phyloP scores from a whole-genome alignment of 1,284 basidiomycete species.

The Peniophora sp. region DNA sequence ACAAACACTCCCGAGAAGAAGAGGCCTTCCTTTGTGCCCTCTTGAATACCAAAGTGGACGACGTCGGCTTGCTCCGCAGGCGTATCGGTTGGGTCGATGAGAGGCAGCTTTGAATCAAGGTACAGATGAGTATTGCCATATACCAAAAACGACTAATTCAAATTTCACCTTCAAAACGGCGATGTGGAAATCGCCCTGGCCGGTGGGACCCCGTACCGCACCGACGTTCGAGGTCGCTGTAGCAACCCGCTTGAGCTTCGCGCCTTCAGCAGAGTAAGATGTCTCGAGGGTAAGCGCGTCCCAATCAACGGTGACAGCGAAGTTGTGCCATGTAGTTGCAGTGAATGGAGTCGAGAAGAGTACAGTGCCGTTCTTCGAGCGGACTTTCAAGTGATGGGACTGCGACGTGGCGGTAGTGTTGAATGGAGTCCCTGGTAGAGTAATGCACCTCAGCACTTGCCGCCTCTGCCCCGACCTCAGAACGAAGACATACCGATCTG shows the following conservation, averaged over 20 bases:
- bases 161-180: conserved; percentile 43
- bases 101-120: conserved; percentile 33
- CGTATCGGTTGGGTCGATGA: conserved; percentile 39
- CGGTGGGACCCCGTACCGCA: conserved; percentile 30
- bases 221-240: conserved; percentile 32
- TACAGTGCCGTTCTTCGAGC: conserved; percentile 43
- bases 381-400: conserved; percentile 34
- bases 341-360: conserved; percentile 42
- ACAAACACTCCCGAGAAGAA: conserved; percentile 54
- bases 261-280: conserved; percentile 37
- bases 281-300: conserved; percentile 37
- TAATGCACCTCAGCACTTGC: background rate
- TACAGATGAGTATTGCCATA: background rate
- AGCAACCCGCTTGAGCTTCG: conserved; percentile 32
- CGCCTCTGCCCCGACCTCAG: background rate
- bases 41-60: conserved; percentile 48
- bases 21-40: conserved; percentile 44
- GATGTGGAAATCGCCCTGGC: conserved; percentile 52
- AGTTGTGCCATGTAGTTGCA: conserved; percentile 46
- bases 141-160: conserved; percentile 3
- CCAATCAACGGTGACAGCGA: conserved; percentile 52
- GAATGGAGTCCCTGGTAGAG: conserved; percentile 42
- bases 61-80: conserved; percentile 42
- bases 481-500: conserved; percentile 35
- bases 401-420: conserved; percentile 33